These are phyloP conservation scores for Achlya hypogyna DNA, from an alignment of 352 stramenopile genomes.

Conservation along the genomic window DNA sequence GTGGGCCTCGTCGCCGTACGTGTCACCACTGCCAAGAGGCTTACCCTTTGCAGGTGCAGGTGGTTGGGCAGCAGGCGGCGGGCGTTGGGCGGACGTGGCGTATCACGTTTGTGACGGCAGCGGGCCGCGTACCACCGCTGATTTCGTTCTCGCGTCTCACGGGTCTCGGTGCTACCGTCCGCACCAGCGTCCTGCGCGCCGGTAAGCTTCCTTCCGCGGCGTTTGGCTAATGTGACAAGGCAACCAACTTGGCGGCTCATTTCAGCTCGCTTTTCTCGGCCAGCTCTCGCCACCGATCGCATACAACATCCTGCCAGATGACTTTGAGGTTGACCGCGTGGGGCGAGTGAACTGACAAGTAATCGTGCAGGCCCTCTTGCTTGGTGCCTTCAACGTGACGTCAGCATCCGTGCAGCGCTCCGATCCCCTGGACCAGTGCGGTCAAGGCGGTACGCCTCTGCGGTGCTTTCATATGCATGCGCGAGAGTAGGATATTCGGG, in stretches of 20 bases:
- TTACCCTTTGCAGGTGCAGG: conserved; percentile 38
- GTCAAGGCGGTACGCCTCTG: conserved; percentile 45
- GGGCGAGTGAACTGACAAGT: neutral
- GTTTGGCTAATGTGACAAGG: neutral
- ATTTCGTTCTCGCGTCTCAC: conserved; percentile 57
- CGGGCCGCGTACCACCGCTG: conserved; percentile 78
- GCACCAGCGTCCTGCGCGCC: conserved; percentile 58
- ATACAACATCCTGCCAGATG: conserved; percentile 55
- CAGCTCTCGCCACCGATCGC: conserved; percentile 43
- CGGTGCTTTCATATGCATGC: neutral
- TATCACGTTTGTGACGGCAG: conserved; percentile 82
- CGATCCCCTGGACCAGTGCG: conserved; percentile 38
- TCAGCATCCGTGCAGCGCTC: conserved; percentile 64
- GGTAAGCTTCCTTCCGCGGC: conserved; percentile 22
- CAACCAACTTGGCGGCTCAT: conserved; percentile 82
- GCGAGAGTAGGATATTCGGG: neutral
- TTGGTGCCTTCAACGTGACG: conserved; percentile 42
- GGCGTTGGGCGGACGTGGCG: conserved; percentile 77
- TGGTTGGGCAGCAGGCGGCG: conserved; percentile 48
- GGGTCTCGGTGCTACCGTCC: conserved; percentile 57
- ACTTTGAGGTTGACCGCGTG: conserved; percentile 22
- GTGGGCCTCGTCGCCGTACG: neutral
- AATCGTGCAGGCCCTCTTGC: conserved; percentile 29
- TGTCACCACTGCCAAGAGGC: conserved; percentile 33
- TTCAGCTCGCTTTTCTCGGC: conserved; percentile 69